These are phyloP conservation scores for Saksenaea vasiformis DNA, from an alignment of 371 early-diverging fungal genomes.

Conservation along the genomic window DNA sequence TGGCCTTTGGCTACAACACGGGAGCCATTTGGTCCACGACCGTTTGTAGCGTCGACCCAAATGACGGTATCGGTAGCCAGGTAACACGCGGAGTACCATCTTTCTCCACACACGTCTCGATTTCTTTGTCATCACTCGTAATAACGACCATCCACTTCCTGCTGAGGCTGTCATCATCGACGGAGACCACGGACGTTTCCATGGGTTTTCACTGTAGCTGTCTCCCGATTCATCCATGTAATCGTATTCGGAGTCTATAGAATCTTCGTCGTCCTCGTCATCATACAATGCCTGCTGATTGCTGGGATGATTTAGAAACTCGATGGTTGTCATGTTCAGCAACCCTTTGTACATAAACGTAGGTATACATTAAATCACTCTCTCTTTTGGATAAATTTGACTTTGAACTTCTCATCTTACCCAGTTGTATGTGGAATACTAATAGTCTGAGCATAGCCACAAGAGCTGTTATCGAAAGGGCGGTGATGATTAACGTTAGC, in stretches of 20 bases:
- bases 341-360: constrained; percentile 19
- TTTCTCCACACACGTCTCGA: background rate
- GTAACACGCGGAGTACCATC: background rate
- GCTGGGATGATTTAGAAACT: constrained; percentile 39
- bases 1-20: background rate
- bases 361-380: background rate
- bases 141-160: background rate
- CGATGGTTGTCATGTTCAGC: constrained; percentile 53
- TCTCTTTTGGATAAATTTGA: background rate
- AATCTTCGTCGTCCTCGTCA: constrained; percentile 17
- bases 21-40: background rate
- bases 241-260: constrained; percentile 11
- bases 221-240: constrained; percentile 8
- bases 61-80: constrained; percentile 14
- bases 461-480: constrained; percentile 28
- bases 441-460: constrained; percentile 41
- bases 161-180: background rate
- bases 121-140: constrained; percentile 9
- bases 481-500: constrained; percentile 19
- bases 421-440: constrained; percentile 50
- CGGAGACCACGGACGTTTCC: constrained; percentile 21
- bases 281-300: constrained; percentile 19
- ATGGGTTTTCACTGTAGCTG: constrained; percentile 8
- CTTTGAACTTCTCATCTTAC: constrained; percentile 13
- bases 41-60: constrained; percentile 1